Percentiles rank a stretch among this genome's conserved stretches.
Conservation (phyloP, 345 rosid genomes). For the Adansonia digitata region DNA sequence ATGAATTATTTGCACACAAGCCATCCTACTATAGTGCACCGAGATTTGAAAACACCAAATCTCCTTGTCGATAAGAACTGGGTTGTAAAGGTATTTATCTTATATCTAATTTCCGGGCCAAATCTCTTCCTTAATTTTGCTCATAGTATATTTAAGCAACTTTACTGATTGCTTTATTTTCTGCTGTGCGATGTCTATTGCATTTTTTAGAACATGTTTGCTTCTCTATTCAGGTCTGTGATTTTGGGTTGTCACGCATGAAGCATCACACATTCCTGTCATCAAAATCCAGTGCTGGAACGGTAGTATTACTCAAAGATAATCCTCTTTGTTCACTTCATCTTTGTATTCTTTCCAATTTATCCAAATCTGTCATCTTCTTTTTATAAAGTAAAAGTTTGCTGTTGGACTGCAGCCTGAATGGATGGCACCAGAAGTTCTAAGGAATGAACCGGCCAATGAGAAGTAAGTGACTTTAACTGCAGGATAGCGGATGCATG, state of each 20-base stretch:
- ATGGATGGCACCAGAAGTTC: constrained; percentile 99
- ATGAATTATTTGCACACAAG: constrained; percentile 97
- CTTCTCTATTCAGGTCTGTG: constrained; percentile 62
- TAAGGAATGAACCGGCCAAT: constrained; percentile 91
- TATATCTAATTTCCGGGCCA: not conserved
- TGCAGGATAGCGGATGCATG: not conserved
- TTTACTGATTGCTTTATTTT: not conserved
- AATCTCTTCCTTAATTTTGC: not conserved
- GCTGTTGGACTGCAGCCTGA: constrained; percentile 66
- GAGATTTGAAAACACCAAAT: constrained; percentile 95
- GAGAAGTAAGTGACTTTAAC: constrained; percentile 66
- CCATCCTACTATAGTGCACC: constrained; percentile 90
- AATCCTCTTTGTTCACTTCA: not conserved
- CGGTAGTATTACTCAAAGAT: constrained; percentile 41
- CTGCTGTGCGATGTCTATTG: not conserved
- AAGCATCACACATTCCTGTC: constrained; percentile 90
- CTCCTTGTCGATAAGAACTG: constrained; percentile 95
- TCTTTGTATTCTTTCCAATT: not conserved
- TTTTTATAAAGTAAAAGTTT: constrained; percentile 5
- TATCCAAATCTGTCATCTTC: not conserved
- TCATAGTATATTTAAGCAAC: not conserved
- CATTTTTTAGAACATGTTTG: constrained; percentile 1
- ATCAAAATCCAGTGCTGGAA: constrained; percentile 96
- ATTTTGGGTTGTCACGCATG: constrained; percentile 91
- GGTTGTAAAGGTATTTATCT: constrained; percentile 78